phyloP scores from a whole-genome alignment of 2,329 filamentous ascomycete species.

The Trichocomaceae sp. region DNA sequence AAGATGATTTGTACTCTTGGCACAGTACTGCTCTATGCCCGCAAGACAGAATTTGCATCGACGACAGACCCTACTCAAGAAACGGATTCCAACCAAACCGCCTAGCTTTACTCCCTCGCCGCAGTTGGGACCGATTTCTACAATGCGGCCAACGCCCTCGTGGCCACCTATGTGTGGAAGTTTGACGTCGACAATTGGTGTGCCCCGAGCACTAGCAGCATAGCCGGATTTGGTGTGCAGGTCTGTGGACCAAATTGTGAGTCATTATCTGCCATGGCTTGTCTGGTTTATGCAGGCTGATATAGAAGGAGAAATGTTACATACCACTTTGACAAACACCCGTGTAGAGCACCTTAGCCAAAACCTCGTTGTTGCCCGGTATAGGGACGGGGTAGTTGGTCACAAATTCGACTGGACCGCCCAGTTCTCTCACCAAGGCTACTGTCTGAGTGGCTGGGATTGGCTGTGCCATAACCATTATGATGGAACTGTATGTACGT shows the following conservation, averaged over 20 bases:
- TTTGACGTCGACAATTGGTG: slow-evolving; percentile 40
- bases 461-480: slow-evolving; percentile 4
- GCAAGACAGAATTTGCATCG: slow-evolving; percentile 41
- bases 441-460: slow-evolving; percentile 31
- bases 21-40: slow-evolving; percentile 37
- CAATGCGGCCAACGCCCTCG: slow-evolving; percentile 40
- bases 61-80: slow-evolving; percentile 37
- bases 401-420: slow-evolving; percentile 36
- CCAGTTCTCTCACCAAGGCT: slow-evolving; percentile 37
- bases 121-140: slow-evolving; percentile 34
- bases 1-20: slow-evolving; percentile 39
- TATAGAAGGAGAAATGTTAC: slow-evolving; percentile 6
- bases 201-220: slow-evolving; percentile 33
- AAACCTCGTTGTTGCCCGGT: slow-evolving; percentile 36
- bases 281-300: neutral
- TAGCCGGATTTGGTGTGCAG: slow-evolving; percentile 37
- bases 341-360: slow-evolving; percentile 41
- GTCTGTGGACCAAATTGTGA: slow-evolving; percentile 20
- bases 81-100: slow-evolving; percentile 39
- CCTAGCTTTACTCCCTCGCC: slow-evolving; percentile 32
- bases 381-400: slow-evolving; percentile 37
- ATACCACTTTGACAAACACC: slow-evolving; percentile 42
- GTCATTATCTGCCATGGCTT: neutral
- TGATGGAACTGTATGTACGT: neutral
- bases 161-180: slow-evolving; percentile 43